These are phyloP conservation scores for Echinochloa phyllopogon DNA, from an alignment of 176 grass and related monocot species.

Conservation along the genomic window DNA sequence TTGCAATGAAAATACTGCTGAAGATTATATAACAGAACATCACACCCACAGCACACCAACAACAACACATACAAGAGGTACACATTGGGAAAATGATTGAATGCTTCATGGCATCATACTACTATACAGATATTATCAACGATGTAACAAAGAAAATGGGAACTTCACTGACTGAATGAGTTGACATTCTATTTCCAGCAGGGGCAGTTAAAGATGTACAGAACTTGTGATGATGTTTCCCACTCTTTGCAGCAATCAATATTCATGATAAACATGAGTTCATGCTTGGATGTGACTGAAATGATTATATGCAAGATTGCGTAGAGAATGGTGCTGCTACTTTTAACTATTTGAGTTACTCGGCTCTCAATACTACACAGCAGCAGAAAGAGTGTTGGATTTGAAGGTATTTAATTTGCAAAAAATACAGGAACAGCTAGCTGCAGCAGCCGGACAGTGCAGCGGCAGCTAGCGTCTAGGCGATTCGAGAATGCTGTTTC, in stretches of 20 bases:
- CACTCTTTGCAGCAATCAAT: constrained; percentile 25
- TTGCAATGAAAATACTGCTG: too few relatives aligned
- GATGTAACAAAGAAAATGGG: constrained; percentile 25
- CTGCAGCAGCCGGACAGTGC: too few relatives aligned
- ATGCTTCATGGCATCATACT: constrained; percentile 17
- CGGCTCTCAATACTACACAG: neutral
- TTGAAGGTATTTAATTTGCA: neutral
- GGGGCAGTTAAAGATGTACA: constrained; percentile 26
- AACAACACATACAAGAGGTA: too few relatives aligned
- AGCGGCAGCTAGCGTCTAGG: too few relatives aligned
- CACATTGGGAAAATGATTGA: neutral
- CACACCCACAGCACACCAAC: too few relatives aligned
- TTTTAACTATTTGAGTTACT: constrained; percentile 14
- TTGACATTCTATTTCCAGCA: constrained; percentile 23
- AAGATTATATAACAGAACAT: too few relatives aligned
- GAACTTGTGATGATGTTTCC: constrained; percentile 29
- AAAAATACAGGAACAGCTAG: neutral
- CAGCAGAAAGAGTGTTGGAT: neutral
- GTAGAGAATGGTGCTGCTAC: constrained; percentile 38
- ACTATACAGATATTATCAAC: constrained; percentile 24
- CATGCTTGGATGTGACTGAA: constrained; percentile 36
- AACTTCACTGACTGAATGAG: constrained; percentile 41
- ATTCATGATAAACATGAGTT: constrained; percentile 47
- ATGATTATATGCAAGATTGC: constrained; percentile 40
- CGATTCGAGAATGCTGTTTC: too few relatives aligned